Percentiles rank a stretch among this genome's conserved stretches.
Evolutionary conservation across 2,329 filamentous ascomycete species (phyloP).

Genomic region (Colletotrichum musicola): DNA sequence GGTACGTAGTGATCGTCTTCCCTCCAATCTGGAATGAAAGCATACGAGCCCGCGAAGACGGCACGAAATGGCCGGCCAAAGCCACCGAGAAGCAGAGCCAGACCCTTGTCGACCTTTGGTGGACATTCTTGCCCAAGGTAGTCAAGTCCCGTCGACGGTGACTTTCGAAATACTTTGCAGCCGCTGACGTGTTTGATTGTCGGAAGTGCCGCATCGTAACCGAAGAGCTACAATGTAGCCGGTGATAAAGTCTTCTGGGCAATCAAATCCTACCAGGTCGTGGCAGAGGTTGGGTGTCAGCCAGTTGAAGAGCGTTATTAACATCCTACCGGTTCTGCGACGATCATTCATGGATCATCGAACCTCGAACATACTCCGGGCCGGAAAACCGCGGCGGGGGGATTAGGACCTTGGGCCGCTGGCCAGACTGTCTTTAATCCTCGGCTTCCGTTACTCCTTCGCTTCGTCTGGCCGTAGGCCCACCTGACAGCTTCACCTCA

Average conservation of each 20-base stretch:
- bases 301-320: not conserved
- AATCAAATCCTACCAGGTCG: no score
- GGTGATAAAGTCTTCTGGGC: no score
- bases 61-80: conserved; percentile 15
- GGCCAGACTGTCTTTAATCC: conserved; percentile 8
- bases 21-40: not conserved
- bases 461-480: no score
- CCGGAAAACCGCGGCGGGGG: conserved; percentile 20
- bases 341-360: conserved; percentile 13
- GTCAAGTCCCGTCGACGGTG: not conserved
- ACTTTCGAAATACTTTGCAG: no score
- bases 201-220: conserved; percentile 43
- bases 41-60: conserved; percentile 3
- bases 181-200: conserved; percentile 44
- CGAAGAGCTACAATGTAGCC: no score
- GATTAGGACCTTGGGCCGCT: conserved; percentile 16
- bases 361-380: conserved; percentile 24
- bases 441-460: not conserved
- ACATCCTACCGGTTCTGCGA: not conserved
- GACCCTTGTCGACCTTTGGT: not conserved
- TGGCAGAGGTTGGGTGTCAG: not conserved
- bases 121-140: not conserved
- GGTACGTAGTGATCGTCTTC: not conserved
- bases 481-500: not conserved
- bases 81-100: not conserved